Conservation (phyloP, 164 flowering plant species). For the Brasenia schreberi region DNA sequence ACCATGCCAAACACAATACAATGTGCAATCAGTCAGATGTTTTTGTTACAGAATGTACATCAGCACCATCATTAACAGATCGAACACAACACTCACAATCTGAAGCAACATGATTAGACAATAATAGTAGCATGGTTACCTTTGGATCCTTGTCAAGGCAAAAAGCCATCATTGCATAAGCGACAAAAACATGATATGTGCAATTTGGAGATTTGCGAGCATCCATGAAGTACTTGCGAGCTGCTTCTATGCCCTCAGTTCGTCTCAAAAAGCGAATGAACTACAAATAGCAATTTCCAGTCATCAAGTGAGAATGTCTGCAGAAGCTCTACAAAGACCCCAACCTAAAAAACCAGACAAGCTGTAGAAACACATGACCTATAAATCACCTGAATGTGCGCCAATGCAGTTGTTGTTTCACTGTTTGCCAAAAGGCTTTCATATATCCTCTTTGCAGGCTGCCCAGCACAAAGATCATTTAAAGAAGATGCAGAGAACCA, state of each 20-base stretch:
- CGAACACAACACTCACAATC: too few relatives aligned
- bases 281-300: slow-evolving; percentile 20
- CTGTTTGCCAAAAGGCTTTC: slow-evolving; percentile 73
- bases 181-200: slow-evolving; percentile 91
- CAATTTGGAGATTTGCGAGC: slow-evolving; percentile 80
- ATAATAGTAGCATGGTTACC: slow-evolving; percentile 23
- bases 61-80: too few relatives aligned
- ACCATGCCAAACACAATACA: too few relatives aligned
- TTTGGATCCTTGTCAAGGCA: slow-evolving; percentile 95
- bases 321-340: not conserved
- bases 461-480: slow-evolving; percentile 18
- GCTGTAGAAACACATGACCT: not conserved
- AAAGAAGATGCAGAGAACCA: slow-evolving; percentile 1
- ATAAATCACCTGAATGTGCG: slow-evolving; percentile 76
- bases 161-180: slow-evolving; percentile 92
- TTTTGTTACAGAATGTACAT: too few relatives aligned
- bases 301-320: not conserved
- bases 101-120: too few relatives aligned
- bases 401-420: slow-evolving; percentile 48
- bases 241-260: slow-evolving; percentile 92
- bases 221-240: slow-evolving; percentile 89
- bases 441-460: slow-evolving; percentile 83
- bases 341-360: not conserved
- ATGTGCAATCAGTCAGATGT: too few relatives aligned
- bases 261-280: slow-evolving; percentile 89